Evolutionary conservation across 2,329 filamentous ascomycete species (phyloP).

Genomic region (Fusarium sp.): DNA sequence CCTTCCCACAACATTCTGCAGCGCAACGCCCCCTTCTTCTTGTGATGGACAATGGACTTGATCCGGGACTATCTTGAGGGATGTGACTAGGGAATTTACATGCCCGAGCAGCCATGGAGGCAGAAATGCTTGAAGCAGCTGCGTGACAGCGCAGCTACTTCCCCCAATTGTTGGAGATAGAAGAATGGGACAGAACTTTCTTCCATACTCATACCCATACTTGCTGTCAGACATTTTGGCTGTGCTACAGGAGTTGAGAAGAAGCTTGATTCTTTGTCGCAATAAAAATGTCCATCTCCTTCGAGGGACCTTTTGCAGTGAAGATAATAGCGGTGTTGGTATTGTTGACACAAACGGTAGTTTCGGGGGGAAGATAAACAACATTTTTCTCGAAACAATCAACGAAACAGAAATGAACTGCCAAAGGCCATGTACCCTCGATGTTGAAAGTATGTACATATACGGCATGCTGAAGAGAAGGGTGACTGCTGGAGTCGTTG

Average conservation of each 20-base stretch:
- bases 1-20: background rate
- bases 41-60: background rate
- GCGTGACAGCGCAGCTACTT: background rate
- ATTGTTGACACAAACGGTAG: background rate
- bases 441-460: background rate
- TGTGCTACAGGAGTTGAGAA: background rate
- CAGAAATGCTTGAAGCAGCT: background rate
- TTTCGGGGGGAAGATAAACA: too few species aligned
- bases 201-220: background rate
- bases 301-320: slow-evolving; percentile 11
- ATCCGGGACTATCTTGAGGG: background rate
- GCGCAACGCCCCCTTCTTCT: background rate
- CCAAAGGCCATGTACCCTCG: slow-evolving; percentile 2
- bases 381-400: background rate
- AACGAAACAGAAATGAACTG: background rate
- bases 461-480: background rate
- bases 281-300: slow-evolving; percentile 5
- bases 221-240: background rate
- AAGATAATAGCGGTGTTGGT: background rate
- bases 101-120: background rate
- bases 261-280: background rate
- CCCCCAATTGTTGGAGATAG: background rate
- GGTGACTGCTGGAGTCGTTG: background rate
- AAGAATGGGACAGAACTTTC: background rate
- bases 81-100: background rate